A percentile compares a stretch with the other conserved stretches of the same genome.
Conservation (phyloP, 2,329 filamentous ascomycete genomes). For the Pseudogymnoascus pannorum region DNA sequence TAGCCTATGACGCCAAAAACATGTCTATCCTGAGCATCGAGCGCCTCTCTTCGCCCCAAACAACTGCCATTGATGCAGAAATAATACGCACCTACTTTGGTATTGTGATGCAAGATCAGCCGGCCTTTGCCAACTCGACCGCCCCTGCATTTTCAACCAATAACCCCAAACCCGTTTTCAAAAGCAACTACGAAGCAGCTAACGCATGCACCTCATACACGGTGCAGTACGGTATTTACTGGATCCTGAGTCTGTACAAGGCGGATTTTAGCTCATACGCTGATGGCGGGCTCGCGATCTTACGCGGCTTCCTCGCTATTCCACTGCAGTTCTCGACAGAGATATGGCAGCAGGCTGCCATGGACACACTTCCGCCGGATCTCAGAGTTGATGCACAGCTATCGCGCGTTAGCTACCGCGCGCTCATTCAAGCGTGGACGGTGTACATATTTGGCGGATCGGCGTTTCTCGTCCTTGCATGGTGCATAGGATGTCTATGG, state of each 20-base stretch:
- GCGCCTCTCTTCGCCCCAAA: background rate
- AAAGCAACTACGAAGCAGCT: background rate
- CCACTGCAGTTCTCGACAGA: background rate
- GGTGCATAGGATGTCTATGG: conserved; percentile 3
- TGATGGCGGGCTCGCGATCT: background rate
- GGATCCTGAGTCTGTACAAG: background rate
- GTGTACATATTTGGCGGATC: background rate
- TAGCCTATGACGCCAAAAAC: background rate
- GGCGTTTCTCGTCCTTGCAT: background rate
- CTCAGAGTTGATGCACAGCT: background rate
- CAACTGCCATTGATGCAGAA: background rate
- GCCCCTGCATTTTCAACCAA: background rate
- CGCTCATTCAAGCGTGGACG: background rate
- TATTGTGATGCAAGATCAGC: conserved; percentile 4
- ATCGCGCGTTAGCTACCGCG: background rate
- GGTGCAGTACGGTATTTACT: background rate
- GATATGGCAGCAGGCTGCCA: conserved; percentile 1
- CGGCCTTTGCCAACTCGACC: background rate
- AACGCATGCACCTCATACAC: background rate
- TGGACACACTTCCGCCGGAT: background rate
- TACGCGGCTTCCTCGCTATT: conserved; percentile 5
- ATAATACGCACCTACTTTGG: conserved; percentile 4
- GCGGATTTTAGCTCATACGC: background rate
- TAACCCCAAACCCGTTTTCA: background rate
- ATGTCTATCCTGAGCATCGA: conserved; percentile 4